phyloP scores from a whole-genome alignment of 805 yeast species.

The Spathaspora passalidarum region DNA sequence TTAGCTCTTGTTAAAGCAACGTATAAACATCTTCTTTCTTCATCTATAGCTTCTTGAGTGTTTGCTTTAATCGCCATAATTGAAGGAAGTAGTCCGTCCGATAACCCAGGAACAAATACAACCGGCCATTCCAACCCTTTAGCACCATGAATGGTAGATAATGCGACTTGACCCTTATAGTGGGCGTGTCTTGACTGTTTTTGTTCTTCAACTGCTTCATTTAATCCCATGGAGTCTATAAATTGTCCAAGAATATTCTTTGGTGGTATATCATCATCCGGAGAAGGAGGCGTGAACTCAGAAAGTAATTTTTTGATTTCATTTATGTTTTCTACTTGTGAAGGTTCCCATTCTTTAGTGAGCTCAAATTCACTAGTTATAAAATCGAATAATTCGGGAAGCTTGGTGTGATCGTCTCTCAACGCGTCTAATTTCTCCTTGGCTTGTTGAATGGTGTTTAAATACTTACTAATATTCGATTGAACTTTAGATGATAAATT shows the following conservation, averaged over 20 bases:
- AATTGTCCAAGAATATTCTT: conserved; percentile 22
- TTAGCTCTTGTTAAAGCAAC: conserved; percentile 90
- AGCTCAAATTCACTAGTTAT: conserved; percentile 29
- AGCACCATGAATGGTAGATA: conserved; percentile 88
- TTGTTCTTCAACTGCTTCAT: conserved; percentile 21
- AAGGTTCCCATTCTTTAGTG: conserved; percentile 19
- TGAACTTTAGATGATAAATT: conserved; percentile 3
- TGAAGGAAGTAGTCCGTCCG: conserved; percentile 67
- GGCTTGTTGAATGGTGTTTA: conserved; percentile 23
- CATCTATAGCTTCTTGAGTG: conserved; percentile 44
- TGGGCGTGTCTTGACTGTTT: conserved; percentile 1
- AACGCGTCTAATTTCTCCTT: conserved; percentile 9
- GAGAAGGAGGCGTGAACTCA: background rate
- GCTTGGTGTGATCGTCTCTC: conserved; percentile 6
- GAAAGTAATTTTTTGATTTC: conserved; percentile 39
- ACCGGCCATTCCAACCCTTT: conserved; percentile 96
- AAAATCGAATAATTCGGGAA: conserved; percentile 18
- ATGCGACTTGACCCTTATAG: conserved; percentile 25
- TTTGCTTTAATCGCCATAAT: conserved; percentile 38
- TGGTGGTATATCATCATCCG: conserved; percentile 8
- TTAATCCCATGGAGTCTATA: conserved; percentile 32
- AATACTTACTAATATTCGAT: conserved; percentile 13
- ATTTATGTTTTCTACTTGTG: conserved; percentile 28
- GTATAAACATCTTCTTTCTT: conserved; percentile 81
- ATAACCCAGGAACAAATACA: conserved; percentile 75